These are phyloP conservation scores for Hapsidospora chrysogenum DNA, from an alignment of 495 filamentous ascomycete species.

Conservation along the genomic window DNA sequence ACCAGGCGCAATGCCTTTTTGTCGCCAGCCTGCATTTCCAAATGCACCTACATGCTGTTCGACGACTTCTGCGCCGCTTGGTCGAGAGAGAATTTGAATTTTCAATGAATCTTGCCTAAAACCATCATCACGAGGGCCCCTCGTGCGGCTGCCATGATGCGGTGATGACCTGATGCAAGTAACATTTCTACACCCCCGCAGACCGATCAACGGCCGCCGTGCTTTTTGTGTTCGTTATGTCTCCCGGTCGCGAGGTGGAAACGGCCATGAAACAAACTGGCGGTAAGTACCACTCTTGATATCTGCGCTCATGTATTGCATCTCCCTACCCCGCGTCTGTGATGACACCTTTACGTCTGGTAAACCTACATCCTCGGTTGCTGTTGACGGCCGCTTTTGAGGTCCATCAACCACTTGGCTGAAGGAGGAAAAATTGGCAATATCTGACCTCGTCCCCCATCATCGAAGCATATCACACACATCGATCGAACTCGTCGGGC, in stretches of 20 bases:
- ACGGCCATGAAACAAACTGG: no score
- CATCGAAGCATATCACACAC: no score
- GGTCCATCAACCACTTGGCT: constrained; percentile 2
- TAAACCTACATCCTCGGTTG: constrained; percentile 3
- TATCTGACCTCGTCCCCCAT: no score
- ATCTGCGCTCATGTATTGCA: background rate
- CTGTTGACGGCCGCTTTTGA: background rate
- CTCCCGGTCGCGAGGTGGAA: no score
- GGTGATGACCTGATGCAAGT: constrained; percentile 73
- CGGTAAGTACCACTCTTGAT: no score
- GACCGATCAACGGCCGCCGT: no score
- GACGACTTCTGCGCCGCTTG: constrained; percentile 1
- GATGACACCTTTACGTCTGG: constrained; percentile 4
- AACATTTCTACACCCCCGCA: background rate
- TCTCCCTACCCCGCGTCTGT: background rate
- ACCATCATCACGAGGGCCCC: constrained; percentile 92
- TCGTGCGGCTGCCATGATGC: constrained; percentile 68
- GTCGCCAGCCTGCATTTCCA: background rate
- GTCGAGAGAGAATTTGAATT: constrained; percentile 47
- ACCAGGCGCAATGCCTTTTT: background rate
- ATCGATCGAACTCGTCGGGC: no score
- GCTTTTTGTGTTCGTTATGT: no score
- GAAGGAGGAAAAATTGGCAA: constrained; percentile 1
- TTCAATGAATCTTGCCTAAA: constrained; percentile 58
- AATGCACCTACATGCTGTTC: constrained; percentile 1